phyloP scores from a whole-genome alignment of 768 basidiomycete genomes.

The Mycena capillaripes region DNA sequence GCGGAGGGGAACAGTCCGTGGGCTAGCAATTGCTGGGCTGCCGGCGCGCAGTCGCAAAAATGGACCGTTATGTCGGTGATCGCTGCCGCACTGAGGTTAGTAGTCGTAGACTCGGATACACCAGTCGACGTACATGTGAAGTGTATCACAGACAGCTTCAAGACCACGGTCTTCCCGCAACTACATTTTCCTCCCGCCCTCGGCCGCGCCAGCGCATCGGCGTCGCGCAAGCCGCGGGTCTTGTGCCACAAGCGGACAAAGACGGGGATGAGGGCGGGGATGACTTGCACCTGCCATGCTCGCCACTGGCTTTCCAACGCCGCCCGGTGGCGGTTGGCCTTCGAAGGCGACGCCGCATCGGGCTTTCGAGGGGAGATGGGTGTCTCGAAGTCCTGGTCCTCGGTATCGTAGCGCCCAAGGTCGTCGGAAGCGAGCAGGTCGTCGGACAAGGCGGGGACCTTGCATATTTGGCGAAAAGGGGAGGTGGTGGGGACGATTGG shows the following conservation, averaged over 20 bases:
- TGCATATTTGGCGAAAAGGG: not conserved
- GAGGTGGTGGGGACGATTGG: not conserved
- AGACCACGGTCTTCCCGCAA: not conserved
- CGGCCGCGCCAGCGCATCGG: not conserved
- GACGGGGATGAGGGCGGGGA: not conserved
- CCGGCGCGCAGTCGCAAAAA: not conserved
- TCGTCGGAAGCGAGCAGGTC: not conserved
- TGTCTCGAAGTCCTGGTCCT: not conserved
- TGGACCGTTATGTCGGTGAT: not conserved
- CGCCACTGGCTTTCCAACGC: not conserved
- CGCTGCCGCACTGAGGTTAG: not conserved
- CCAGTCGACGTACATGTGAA: not conserved
- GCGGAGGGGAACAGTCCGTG: slow-evolving; percentile 44
- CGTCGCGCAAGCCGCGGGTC: not conserved
- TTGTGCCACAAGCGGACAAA: not conserved
- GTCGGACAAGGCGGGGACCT: not conserved
- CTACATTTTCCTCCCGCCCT: not conserved
- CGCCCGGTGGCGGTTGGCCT: not conserved
- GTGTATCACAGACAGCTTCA: not conserved
- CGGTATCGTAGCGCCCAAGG: not conserved
- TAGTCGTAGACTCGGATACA: not conserved
- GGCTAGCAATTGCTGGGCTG: slow-evolving; percentile 38
- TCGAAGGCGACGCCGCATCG: not conserved
- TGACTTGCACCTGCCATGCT: not conserved
- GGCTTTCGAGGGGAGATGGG: not conserved